phyloP scores from a whole-genome alignment of 805 yeast genomes.

The Metschnikowia borealis region DNA sequence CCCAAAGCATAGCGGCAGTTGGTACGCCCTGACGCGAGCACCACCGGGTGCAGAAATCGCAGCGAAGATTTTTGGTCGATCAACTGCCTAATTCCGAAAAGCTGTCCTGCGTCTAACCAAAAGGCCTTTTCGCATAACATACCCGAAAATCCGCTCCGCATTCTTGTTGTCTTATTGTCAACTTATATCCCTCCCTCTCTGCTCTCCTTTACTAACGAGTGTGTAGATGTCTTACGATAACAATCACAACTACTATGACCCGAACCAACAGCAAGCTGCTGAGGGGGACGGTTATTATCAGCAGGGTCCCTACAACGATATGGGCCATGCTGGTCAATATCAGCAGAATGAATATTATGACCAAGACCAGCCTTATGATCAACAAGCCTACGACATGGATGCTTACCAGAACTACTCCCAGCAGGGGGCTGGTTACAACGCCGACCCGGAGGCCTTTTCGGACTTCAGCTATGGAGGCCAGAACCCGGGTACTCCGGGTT shows the following conservation, averaged over 20 bases:
- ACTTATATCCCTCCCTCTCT: not conserved
- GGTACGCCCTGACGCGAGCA: not conserved
- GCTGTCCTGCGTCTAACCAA: not conserved
- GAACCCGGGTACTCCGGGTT: constrained; percentile 58
- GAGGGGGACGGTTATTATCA: constrained; percentile 31
- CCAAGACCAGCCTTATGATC: constrained; percentile 43
- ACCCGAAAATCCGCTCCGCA: not conserved
- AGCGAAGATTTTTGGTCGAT: not conserved
- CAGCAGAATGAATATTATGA: constrained; percentile 47
- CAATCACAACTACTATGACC: constrained; percentile 41
- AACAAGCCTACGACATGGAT: constrained; percentile 47
- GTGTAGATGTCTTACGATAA: constrained; percentile 57
- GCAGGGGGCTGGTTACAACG: constrained; percentile 30
- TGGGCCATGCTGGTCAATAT: constrained; percentile 28
- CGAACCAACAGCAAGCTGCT: constrained; percentile 26
- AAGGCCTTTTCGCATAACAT: not conserved
- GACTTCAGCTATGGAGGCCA: constrained; percentile 59
- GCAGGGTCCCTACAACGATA: constrained; percentile 38
- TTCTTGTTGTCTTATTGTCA: not conserved
- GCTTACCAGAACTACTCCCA: constrained; percentile 40
- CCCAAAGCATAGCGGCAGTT: not conserved
- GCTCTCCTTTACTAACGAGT: constrained; percentile 18
- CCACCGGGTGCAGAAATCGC: not conserved
- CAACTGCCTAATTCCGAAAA: not conserved
- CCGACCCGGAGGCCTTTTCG: constrained; percentile 60